Percentiles rank a stretch among this genome's conserved stretches.
Evolutionary conservation across 148 eudicot genomes (phyloP).

Genomic region (Vaccinium vitisidaea): DNA sequence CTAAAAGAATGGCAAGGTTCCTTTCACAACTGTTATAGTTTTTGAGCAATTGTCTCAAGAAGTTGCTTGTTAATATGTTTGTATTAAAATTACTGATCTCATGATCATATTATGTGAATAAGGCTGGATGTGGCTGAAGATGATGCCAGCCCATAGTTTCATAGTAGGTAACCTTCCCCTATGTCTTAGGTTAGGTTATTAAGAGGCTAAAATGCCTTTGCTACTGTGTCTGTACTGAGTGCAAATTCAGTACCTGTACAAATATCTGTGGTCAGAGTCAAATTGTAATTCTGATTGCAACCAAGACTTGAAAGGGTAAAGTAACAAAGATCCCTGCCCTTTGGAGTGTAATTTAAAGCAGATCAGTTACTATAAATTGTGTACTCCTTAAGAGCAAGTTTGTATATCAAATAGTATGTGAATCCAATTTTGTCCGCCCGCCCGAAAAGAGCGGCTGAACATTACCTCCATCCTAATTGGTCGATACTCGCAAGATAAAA

Average conservation of each 20-base stretch:
- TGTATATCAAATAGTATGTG: no score
- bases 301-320: no score
- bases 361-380: neutral
- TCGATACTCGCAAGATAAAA: no score
- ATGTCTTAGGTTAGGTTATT: neutral
- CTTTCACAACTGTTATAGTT: neutral
- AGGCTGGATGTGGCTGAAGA: conserved; percentile 6
- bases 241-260: conserved; percentile 15
- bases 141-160: neutral
- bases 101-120: neutral
- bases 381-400: no score
- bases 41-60: neutral
- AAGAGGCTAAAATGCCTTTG: neutral
- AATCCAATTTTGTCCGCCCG: no score
- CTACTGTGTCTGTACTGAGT: neutral
- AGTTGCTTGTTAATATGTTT: neutral
- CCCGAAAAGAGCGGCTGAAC: no score
- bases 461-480: no score
- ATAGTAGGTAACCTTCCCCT: neutral
- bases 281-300: neutral
- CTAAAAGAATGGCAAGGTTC: conserved; percentile 12
- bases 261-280: neutral
- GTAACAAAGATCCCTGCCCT: no score
- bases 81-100: neutral
- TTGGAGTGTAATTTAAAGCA: no score